These are phyloP conservation scores for Aspergillus quadricinctus DNA, from an alignment of 2,329 filamentous ascomycete genomes.

Conservation along the genomic window DNA sequence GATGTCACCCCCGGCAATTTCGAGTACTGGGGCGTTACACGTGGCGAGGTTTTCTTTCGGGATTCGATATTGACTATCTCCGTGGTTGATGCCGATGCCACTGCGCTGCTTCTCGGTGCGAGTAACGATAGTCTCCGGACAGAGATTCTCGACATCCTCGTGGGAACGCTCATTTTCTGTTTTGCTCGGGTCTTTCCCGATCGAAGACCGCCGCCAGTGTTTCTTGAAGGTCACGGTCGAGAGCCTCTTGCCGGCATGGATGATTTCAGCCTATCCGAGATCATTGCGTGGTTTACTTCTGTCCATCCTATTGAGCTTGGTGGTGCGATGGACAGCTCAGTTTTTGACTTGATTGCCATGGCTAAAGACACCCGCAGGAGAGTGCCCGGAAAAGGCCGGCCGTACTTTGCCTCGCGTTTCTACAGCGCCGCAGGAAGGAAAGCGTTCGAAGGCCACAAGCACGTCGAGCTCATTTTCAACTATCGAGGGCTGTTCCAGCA, in stretches of 20 bases:
- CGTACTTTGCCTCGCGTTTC: too few species aligned
- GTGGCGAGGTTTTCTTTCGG: conserved; percentile 22
- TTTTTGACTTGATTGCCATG: too few species aligned
- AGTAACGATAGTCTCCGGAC: conserved; percentile 8
- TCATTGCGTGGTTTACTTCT: conserved; percentile 23
- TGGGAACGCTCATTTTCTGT: conserved; percentile 13
- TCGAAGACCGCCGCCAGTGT: conserved; percentile 14
- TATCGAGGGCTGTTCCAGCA: too few species aligned
- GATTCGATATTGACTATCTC: too few species aligned
- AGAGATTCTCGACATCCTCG: conserved; percentile 18
- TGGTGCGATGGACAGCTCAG: too few species aligned
- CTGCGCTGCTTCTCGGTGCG: conserved; percentile 5
- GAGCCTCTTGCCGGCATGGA: conserved; percentile 10
- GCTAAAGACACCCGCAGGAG: too few species aligned
- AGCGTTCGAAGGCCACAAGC: too few species aligned
- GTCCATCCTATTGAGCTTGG: too few species aligned
- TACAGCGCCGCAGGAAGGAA: too few species aligned
- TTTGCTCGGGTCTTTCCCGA: conserved; percentile 16
- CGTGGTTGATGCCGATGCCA: conserved; percentile 16
- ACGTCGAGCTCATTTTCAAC: too few species aligned
- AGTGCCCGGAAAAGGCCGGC: too few species aligned
- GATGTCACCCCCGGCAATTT: neutral
- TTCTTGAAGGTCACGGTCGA: conserved; percentile 20
- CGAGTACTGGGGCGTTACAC: neutral
- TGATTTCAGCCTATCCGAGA: conserved; percentile 15